Evolutionary conservation across 2,329 filamentous ascomycete species (phyloP).

Genomic region (Pseudogymnoascus verrucosus): DNA sequence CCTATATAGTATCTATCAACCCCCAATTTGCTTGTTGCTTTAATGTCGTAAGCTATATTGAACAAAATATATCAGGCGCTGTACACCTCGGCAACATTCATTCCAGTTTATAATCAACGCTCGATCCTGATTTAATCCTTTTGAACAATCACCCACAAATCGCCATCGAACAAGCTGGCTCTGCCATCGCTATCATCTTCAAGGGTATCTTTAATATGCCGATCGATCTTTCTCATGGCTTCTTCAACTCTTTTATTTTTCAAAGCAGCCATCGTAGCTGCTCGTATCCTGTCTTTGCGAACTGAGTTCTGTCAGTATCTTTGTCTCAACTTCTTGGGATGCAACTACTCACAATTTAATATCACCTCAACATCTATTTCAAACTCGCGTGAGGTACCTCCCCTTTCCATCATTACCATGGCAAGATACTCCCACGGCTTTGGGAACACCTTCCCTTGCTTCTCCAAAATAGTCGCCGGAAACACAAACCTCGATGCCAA

Average conservation of each 20-base stretch:
- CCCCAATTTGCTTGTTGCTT: not conserved
- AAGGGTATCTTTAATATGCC: not conserved
- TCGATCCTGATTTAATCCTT: not conserved
- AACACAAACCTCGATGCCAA: not conserved
- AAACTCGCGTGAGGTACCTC: not conserved
- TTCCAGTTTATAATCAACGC: not conserved
- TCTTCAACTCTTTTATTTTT: not conserved
- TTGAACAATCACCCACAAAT: not conserved
- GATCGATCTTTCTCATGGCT: not conserved
- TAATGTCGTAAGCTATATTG: not conserved
- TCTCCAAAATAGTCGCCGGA: not conserved
- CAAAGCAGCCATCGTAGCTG: not conserved
- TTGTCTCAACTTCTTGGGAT: not conserved
- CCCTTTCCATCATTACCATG: not conserved
- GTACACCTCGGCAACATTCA: not conserved
- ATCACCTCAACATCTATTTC: not conserved
- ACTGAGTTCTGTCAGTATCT: not conserved
- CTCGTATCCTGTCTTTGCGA: not conserved
- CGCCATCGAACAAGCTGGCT: not conserved
- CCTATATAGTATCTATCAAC: not conserved
- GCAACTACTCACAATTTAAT: not conserved
- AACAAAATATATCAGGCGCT: not conserved
- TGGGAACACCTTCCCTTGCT: not conserved
- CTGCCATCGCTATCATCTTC: not conserved
- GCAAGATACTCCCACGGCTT: constrained; percentile 5